phyloP scores from a whole-genome alignment of 345 rosid genomes.

The Aethionema arabicum region DNA sequence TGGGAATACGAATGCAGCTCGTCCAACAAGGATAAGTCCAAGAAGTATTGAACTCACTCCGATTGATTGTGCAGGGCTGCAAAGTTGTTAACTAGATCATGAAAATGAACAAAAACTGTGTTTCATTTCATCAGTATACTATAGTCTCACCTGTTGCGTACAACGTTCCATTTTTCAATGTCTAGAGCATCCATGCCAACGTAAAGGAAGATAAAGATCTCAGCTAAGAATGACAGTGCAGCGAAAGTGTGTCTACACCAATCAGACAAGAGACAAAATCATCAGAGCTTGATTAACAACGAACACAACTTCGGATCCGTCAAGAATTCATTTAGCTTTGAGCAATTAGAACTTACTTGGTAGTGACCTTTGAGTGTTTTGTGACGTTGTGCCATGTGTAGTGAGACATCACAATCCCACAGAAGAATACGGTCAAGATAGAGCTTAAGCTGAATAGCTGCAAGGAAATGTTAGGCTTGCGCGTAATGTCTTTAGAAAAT shows the following conservation, averaged over 20 bases:
- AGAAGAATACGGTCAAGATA: conserved; percentile 92
- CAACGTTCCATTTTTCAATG: conserved; percentile 83
- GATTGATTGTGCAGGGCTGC: conserved; percentile 76
- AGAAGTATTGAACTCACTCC: conserved; percentile 74
- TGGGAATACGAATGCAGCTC: conserved; percentile 91
- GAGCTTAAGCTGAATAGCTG: conserved; percentile 84
- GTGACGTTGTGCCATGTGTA: conserved; percentile 98
- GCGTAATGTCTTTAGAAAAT: neutral
- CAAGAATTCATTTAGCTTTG: neutral
- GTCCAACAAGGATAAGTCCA: conserved; percentile 75
- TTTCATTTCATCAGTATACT: neutral
- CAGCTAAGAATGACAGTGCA: conserved; percentile 83
- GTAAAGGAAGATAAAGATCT: conserved; percentile 93
- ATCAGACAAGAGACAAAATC: neutral
- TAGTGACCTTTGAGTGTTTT: conserved; percentile 86
- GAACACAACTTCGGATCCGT: no score
- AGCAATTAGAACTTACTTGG: conserved; percentile 53
- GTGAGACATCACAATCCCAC: conserved; percentile 97
- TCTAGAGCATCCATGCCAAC: conserved; percentile 99
- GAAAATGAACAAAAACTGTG: neutral
- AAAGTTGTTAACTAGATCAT: conserved; percentile 19
- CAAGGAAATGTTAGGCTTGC: conserved; percentile 27
- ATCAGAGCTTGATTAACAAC: no score
- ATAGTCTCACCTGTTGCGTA: conserved; percentile 68
- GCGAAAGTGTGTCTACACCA: conserved; percentile 84